These are phyloP conservation scores for Ascochyta pisi DNA, from an alignment of 2,329 filamentous ascomycete species.

Conservation along the genomic window DNA sequence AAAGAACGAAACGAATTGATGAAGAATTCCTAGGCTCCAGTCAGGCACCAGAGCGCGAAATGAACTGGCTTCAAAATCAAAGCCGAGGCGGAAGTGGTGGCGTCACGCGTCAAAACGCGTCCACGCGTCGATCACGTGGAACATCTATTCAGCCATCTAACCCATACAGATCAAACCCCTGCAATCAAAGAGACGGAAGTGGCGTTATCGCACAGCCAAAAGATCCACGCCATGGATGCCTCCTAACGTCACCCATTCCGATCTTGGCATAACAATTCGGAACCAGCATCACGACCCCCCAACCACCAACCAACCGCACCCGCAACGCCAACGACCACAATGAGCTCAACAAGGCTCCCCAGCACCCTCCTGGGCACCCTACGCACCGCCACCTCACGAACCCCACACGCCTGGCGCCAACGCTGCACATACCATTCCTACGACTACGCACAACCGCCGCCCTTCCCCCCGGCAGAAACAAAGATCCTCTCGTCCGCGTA, in stretches of 20 bases:
- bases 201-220: neutral
- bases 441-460: constrained; percentile 54
- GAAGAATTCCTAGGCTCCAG: neutral
- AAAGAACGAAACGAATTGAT: neutral
- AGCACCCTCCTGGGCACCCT: constrained; percentile 33
- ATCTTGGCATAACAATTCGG: constrained; percentile 12
- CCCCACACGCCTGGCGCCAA: constrained; percentile 24
- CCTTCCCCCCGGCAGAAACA: constrained; percentile 73
- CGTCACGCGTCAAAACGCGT: constrained; percentile 19
- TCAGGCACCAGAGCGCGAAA: neutral
- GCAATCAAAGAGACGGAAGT: neutral
- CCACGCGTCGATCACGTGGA: constrained; percentile 15
- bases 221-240: neutral
- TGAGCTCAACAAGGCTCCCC: constrained; percentile 38
- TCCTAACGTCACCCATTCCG: neutral
- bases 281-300: constrained; percentile 20
- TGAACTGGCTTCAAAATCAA: neutral
- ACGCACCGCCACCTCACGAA: constrained; percentile 31
- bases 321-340: constrained; percentile 24
- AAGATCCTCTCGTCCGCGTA: constrained; percentile 84
- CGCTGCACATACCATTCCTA: constrained; percentile 45
- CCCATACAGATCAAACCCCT: neutral
- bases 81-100: constrained; percentile 8
- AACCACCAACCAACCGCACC: too few species aligned
- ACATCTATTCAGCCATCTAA: neutral